Evolutionary conservation across 495 filamentous ascomycete species (phyloP).

Genomic region (Neurospora tetrasperma): DNA sequence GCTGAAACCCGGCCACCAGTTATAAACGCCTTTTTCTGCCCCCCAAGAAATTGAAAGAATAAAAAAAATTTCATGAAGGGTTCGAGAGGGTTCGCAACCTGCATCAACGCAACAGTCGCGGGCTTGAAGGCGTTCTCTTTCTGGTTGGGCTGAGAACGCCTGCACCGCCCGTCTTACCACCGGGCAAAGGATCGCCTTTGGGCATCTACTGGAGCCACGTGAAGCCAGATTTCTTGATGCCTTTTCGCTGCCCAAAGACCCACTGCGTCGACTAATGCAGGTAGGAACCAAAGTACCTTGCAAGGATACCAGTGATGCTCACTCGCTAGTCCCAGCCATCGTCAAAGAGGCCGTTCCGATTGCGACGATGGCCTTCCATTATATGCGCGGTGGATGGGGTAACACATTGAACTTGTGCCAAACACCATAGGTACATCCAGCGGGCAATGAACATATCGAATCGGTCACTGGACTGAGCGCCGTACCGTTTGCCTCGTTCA

Average conservation of each 20-base stretch:
- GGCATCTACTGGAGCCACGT: conserved; percentile 28
- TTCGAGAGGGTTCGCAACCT: conserved; percentile 6
- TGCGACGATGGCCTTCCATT: conserved; percentile 1
- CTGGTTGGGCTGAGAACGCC: conserved; percentile 23
- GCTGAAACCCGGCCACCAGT: conserved; percentile 10
- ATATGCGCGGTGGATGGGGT: neutral
- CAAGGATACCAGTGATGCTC: conserved; percentile 17
- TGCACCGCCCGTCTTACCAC: conserved; percentile 15
- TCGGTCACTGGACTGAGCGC: conserved; percentile 19
- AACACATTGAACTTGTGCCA: conserved; percentile 1
- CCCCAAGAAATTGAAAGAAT: conserved; percentile 5
- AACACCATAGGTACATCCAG: conserved; percentile 20
- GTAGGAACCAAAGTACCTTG: neutral
- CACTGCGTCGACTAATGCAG: conserved; percentile 19
- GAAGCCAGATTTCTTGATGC: conserved; percentile 10
- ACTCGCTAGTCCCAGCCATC: neutral
- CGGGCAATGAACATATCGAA: conserved; percentile 11
- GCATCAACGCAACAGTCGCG: conserved; percentile 10
- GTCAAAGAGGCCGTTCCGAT: conserved; percentile 5
- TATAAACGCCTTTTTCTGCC: conserved; percentile 16
- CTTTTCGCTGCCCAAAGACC: conserved; percentile 25
- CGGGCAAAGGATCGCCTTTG: conserved; percentile 5
- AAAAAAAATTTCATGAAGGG: conserved; percentile 2
- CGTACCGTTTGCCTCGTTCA: conserved; percentile 4
- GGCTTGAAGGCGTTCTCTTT: conserved; percentile 3